These are phyloP conservation scores for Coffea eugenioides DNA, from an alignment of 257 asterid species.

Conservation along the genomic window DNA sequence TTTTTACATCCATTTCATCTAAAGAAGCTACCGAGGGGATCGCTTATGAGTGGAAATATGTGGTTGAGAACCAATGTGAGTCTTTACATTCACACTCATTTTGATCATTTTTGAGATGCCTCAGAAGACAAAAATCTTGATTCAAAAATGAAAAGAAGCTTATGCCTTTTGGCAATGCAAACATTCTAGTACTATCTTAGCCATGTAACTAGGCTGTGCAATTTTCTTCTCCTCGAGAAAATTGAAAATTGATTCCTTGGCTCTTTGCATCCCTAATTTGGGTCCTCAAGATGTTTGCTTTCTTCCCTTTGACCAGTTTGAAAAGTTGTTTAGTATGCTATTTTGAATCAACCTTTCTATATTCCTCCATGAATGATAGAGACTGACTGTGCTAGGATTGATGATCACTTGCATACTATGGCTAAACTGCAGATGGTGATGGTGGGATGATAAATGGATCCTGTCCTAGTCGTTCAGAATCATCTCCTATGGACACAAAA, in stretches of 20 bases:
- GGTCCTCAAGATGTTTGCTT: background rate
- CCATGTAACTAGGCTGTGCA: background rate
- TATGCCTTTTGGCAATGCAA: background rate
- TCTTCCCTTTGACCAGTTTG: background rate
- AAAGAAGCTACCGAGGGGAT: conserved; percentile 73
- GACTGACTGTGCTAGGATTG: background rate
- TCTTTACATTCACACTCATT: background rate
- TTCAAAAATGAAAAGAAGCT: background rate
- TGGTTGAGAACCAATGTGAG: conserved; percentile 89
- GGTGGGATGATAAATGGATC: conserved; percentile 64
- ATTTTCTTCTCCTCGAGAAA: background rate
- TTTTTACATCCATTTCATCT: conserved; percentile 61
- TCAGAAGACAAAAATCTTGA: background rate
- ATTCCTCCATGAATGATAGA: background rate
- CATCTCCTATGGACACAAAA: conserved; percentile 59
- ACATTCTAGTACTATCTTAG: background rate
- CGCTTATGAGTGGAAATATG: conserved; percentile 85
- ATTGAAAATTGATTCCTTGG: background rate
- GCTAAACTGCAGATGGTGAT: conserved; percentile 63
- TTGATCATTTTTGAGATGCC: background rate
- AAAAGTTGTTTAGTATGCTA: background rate
- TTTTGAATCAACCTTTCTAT: background rate
- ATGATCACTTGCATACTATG: background rate
- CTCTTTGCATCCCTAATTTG: background rate
- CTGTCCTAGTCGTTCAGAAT: conserved; percentile 73